A percentile compares a stretch with the other conserved stretches of the same genome.
phyloP scores from a whole-genome alignment of 179 eudicot genomes.

The Heliamphora pulchella region DNA sequence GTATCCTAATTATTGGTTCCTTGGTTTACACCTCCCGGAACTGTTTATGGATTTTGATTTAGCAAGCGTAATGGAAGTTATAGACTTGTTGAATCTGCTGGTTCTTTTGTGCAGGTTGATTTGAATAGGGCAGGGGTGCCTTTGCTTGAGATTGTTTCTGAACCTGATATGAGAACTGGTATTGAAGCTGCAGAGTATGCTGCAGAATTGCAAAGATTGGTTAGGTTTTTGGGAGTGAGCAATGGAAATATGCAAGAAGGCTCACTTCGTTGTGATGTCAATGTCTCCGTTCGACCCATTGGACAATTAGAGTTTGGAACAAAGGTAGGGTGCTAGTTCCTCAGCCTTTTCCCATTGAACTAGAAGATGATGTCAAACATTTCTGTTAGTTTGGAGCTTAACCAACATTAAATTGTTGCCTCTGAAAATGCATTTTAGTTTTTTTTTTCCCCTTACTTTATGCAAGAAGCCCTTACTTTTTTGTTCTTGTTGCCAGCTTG shows the following conservation, averaged over 20 bases:
- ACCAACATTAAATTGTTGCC: background rate
- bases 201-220: conserved; percentile 86
- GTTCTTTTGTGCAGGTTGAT: conserved; percentile 63
- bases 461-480: background rate
- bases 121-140: conserved; percentile 96
- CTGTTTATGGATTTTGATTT: background rate
- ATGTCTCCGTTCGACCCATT: conserved; percentile 71
- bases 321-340: conserved; percentile 41
- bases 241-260: conserved; percentile 99
- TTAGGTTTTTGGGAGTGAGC: conserved; percentile 81
- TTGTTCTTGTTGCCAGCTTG: conserved; percentile 6
- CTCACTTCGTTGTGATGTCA: conserved; percentile 92
- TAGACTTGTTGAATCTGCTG: background rate
- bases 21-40: background rate
- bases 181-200: conserved; percentile 98
- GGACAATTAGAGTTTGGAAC: conserved; percentile 88
- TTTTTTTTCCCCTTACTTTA: background rate
- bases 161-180: conserved; percentile 94
- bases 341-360: background rate
- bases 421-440: background rate
- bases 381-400: background rate
- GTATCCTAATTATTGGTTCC: background rate
- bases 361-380: background rate
- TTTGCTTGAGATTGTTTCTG: conserved; percentile 92
- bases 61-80: background rate